These are phyloP conservation scores for Stagonosporopsis cucurbitacearum DNA, from an alignment of 2,329 filamentous ascomycete genomes.

Conservation along the genomic window DNA sequence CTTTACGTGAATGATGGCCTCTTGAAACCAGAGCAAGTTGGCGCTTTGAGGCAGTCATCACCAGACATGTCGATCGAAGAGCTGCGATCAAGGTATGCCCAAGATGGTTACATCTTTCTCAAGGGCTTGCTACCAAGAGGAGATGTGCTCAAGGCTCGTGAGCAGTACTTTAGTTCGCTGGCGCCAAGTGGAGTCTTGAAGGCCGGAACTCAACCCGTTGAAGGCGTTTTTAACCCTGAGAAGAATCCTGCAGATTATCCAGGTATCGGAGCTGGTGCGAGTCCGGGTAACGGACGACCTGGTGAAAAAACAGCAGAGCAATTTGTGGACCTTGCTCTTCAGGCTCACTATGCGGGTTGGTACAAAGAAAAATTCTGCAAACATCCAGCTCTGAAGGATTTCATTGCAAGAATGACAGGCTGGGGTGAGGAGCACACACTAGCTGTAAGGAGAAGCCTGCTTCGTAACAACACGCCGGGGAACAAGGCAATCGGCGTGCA, in stretches of 20 bases:
- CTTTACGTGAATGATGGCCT: constrained; percentile 57
- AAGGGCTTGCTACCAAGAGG: constrained; percentile 61
- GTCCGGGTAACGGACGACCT: constrained; percentile 54
- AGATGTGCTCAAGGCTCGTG: constrained; percentile 60
- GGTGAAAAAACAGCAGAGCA: constrained; percentile 50
- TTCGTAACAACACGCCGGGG: constrained; percentile 64
- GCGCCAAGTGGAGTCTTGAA: constrained; percentile 64
- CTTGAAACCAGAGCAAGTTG: constrained; percentile 54
- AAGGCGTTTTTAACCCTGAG: constrained; percentile 60
- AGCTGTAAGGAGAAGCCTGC: constrained; percentile 56
- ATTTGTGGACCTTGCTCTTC: constrained; percentile 60
- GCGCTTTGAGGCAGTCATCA: constrained; percentile 52
- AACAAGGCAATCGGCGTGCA: constrained; percentile 66
- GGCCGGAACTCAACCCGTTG: constrained; percentile 57
- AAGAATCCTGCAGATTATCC: constrained; percentile 56
- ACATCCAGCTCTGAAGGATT: constrained; percentile 58
- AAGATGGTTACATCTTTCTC: constrained; percentile 63
- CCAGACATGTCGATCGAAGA: constrained; percentile 56
- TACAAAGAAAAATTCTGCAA: constrained; percentile 62
- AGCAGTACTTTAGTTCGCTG: constrained; percentile 62
- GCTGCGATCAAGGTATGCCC: constrained; percentile 54
- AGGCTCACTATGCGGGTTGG: constrained; percentile 57
- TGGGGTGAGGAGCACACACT: constrained; percentile 60
- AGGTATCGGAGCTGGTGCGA: constrained; percentile 61
- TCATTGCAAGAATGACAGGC: constrained; percentile 59